Evolutionary conservation across 1,284 basidiomycete species (phyloP), one percentile per base, ranked within the genome.

Genomic region (Singerocomus inundabilis): DNA sequence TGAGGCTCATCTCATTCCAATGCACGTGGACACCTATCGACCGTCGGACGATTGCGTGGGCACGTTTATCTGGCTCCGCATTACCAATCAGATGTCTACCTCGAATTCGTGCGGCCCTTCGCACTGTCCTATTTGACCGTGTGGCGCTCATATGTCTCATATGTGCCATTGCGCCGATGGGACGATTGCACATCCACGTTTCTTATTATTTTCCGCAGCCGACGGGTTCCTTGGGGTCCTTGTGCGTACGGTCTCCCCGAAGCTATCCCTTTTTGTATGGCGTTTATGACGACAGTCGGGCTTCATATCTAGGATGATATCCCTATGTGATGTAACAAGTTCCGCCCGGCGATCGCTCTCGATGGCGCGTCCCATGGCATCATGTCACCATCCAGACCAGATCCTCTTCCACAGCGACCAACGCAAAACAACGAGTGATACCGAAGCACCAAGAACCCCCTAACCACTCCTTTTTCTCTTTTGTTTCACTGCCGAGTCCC

Each of bases 71-170:
- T 31, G 10, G 18, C 25, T 40, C 40, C 29, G 18, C 36, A 18
- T 38, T 36, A 5, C 21, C 15, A 24, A 53, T 49, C 52, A 40
- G 12, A 36, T 45, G 36, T 47, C 35, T 36, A n/a, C 40, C 32
- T 42, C 47, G 39, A 39, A 39, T 44, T 51, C 46, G 10, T 46
- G 42, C 48, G 49, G 40, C 30, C 44, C 48, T 44, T 46, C 37
- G 47, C 38, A 25, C 25, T 24, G 21, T 42, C 29, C 38, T 32
- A 30, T 44, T 26, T 35, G 5, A 15, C 21, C 21, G 21, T 29
- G 24, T 58, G 49, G 36, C 60, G 53, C 61, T 52, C 59, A 62
- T 21, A 21, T 21, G 21, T 62, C 49, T 63, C 35, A 11, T 24
- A 6, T 24, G 21, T 30, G 24, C 44, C 26, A 47, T 46, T 53